Base-by-base conservation (phyloP, 176 grass and related monocot species). In the Avena atlantica region DNA sequence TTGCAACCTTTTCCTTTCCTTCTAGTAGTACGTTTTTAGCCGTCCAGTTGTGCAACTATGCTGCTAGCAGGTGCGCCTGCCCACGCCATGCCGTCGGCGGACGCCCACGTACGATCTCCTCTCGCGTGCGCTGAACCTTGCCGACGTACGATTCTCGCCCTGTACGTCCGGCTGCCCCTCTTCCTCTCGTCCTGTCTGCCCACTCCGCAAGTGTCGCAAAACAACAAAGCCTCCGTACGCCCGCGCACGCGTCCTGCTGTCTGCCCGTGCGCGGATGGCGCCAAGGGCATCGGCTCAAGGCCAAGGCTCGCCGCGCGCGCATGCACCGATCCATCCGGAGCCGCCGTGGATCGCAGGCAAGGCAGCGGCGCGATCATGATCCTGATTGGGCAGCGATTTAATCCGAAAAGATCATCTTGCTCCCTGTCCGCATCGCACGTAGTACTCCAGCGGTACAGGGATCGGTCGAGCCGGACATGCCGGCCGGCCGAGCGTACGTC, bases 271-370 rank as follows among this genome's bases (percentile, higher is more conserved):
- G 51, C 51, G 52, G 2, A 52, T 62, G 68, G 52, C 52, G 60
- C 78, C 47, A 81, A 37, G 44, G 1, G 31, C 31, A 34, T 34
- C 31, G 31, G 31, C 31, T 34, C 31, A 34, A 34, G 31, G 31
- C 31, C 31, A 81, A 37, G 44, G 1, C 42, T 67, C 23, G 48
- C 80, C 31, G 21, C 13, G 12, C 13, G 8, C 40, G 34, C 9
- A 8, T 4, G 76, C 23, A 52, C 66, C 15, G 3, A 42, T 53
- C 52, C 49, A 51, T 51, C 63, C 15, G 47, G 2, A 5, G 49
- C 8, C 81, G 53, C 79, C 89, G 84, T 78, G 73, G 72, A 19
- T 53, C 73, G 72, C 42, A 81, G 88, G 88, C 44, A 70, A 61
- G 15, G 9, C 25, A 3, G 5, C 66, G 0, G 20, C 23, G 40